Percentiles rank a stretch among this genome's conserved stretches.
Evolutionary conservation across 768 basidiomycete genomes (phyloP).

Genomic region (Dioszegia aurantiaca): DNA sequence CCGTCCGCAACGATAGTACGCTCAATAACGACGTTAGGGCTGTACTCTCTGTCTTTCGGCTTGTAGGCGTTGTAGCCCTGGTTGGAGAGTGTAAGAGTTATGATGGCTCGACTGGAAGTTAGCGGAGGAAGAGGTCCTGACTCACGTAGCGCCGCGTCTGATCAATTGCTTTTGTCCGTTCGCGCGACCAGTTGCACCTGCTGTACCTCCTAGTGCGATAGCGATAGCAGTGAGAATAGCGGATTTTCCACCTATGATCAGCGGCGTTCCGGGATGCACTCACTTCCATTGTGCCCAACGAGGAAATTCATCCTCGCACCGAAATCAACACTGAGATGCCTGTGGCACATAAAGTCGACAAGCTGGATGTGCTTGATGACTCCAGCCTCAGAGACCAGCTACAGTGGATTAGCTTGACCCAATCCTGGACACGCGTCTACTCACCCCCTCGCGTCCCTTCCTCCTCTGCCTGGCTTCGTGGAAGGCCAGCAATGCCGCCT

Average conservation of each 20-base stretch:
- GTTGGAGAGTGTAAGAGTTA: constrained; percentile 80
- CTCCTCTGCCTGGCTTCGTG: background rate
- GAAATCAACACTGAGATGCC: constrained; percentile 74
- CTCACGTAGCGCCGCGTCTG: constrained; percentile 74
- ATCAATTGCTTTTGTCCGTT: constrained; percentile 79
- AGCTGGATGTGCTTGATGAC: constrained; percentile 65
- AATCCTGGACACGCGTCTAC: too few species aligned
- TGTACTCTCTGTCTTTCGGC: constrained; percentile 66
- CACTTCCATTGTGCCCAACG: constrained; percentile 92
- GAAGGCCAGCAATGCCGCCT: background rate
- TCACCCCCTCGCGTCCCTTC: constrained; percentile 6
- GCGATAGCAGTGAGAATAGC: constrained; percentile 90
- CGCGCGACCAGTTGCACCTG: constrained; percentile 84
- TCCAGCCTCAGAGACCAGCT: constrained; percentile 81
- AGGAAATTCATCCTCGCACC: constrained; percentile 96
- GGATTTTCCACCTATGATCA: constrained; percentile 79
- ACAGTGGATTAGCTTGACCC: too few species aligned
- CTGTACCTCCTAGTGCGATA: constrained; percentile 89
- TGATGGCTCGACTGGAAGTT: constrained; percentile 62
- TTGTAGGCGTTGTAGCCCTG: constrained; percentile 85
- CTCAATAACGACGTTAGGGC: constrained; percentile 77
- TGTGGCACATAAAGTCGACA: constrained; percentile 96
- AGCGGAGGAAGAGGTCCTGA: constrained; percentile 14
- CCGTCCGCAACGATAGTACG: constrained; percentile 77
- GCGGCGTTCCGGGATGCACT: constrained; percentile 51